These are phyloP conservation scores for Malassezia sp. DNA, from an alignment of 1,284 basidiomycete species.

Conservation along the genomic window DNA sequence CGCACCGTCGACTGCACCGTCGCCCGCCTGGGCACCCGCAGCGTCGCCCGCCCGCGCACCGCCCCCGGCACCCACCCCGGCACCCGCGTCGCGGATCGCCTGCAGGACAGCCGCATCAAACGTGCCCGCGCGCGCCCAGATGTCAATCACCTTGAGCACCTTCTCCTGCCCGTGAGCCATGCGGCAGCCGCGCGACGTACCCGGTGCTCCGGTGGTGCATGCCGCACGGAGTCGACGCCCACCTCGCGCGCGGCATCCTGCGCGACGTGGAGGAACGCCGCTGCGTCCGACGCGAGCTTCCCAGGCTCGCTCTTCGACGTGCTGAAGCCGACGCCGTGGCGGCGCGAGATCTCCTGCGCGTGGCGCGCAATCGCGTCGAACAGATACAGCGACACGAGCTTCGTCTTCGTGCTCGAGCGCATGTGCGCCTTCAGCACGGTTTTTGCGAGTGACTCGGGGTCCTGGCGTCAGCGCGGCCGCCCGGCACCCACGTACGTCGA, in stretches of 20 bases:
- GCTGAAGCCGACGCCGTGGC: conserved; percentile 18
- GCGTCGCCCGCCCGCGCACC: not conserved
- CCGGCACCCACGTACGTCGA: conserved; percentile 13
- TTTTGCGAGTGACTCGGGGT: conserved; percentile 4
- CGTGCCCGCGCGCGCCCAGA: conserved; percentile 24
- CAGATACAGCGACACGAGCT: conserved; percentile 27
- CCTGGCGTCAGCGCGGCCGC: conserved; percentile 2
- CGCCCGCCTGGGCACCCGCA: not conserved
- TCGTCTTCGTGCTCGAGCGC: conserved; percentile 13
- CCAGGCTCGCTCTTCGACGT: conserved; percentile 3
- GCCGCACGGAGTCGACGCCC: conserved; percentile 15
- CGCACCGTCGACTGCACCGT: too few relatives aligned
- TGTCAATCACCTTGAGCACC: conserved; percentile 30
- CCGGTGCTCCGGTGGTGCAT: conserved; percentile 19
- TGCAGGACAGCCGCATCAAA: conserved; percentile 21
- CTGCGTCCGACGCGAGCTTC: conserved; percentile 17
- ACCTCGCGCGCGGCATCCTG: conserved; percentile 18
- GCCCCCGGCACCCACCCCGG: not conserved
- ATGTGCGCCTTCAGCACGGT: conserved; percentile 19
- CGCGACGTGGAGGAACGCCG: conserved; percentile 13
- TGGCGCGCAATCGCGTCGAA: conserved; percentile 28
- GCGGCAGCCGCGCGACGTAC: too few relatives aligned
- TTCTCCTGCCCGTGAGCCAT: too few relatives aligned
- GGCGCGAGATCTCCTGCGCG: conserved; percentile 21
- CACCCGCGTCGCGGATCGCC: conserved; percentile 9